Base-by-base conservation (phyloP, 257 asterid genomes). In the Misopates orontium region DNA sequence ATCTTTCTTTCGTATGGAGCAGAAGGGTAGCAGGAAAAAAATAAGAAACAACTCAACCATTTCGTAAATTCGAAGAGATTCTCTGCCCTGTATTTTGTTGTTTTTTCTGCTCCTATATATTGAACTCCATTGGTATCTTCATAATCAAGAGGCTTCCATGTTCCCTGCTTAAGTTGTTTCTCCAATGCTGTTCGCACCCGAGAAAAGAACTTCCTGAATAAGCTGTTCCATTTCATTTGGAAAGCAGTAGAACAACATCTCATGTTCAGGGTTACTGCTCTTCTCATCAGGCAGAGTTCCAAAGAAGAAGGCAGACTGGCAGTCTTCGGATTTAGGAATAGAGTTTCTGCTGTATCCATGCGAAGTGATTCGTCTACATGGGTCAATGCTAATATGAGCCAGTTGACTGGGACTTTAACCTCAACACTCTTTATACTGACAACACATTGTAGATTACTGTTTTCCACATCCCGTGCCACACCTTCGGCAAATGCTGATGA, bases 201-300 rank as follows among this genome's bases (percentile, higher is more conserved):
- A 66, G 89, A 76, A 77, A 93, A 87, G 73, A 93, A 87, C 77
- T 90, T 93, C 77, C 94, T 80, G 81, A 93, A 90, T 80, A 93
- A 79, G 83, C 96, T 93, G 79, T 82, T 80, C 98, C 98, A 93
- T 81, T 93, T 93, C 98, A 93, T 93, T 73, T 87, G 96, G 74
- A 93, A 93, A 57, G 94, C 88, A 75, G 95, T 85, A 60, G 97
- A 93, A 77, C 86, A 89, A 67, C 95, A 86, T 77, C 97, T 86
- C 99, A 93, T 90, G 79, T 93, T 93, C 85, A 90, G 74, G 39
- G 99, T 97, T 66, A 93, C 70, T 64, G 97, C 99, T 70, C 71
- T 78, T 77, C 80, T 87, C 95, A 93, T 82, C 71, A 93, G 85
- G 77, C 79, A 71, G 73, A 93, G 94, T 79, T 93, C 97, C 82